Evolutionary conservation across 768 basidiomycete species (phyloP).

Genomic region (Tylopilus balloui): DNA sequence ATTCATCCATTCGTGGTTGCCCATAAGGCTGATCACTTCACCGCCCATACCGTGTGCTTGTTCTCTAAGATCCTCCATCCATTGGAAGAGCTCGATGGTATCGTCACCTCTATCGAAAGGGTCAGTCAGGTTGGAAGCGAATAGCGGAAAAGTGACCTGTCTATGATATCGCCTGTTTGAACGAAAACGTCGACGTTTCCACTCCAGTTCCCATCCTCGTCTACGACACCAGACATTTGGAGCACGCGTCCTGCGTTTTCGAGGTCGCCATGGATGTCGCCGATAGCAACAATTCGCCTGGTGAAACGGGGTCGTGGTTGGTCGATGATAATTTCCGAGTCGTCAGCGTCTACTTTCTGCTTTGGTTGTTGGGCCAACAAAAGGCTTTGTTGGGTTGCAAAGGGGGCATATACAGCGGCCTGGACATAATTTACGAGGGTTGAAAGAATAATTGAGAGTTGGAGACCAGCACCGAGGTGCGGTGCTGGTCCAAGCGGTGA

Average conservation of each 20-base stretch:
- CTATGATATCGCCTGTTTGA: slow-evolving; percentile 95
- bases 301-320: slow-evolving; percentile 32
- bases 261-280: slow-evolving; percentile 89
- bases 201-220: slow-evolving; percentile 72
- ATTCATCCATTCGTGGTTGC: slow-evolving; percentile 98
- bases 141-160: slow-evolving; percentile 49
- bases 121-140: slow-evolving; percentile 10
- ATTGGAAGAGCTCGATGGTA: slow-evolving; percentile 77
- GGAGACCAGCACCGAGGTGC: slow-evolving; percentile 25
- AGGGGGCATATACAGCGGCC: slow-evolving; percentile 21
- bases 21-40: slow-evolving; percentile 69
- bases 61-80: slow-evolving; percentile 78
- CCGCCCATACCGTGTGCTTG: slow-evolving; percentile 72
- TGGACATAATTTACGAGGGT: slow-evolving; percentile 24
- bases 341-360: slow-evolving; percentile 3
- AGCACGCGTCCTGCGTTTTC: slow-evolving; percentile 76
- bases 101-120: slow-evolving; percentile 66
- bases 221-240: slow-evolving; percentile 72
- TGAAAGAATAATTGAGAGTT: slow-evolving; percentile 23
- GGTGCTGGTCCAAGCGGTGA: slow-evolving; percentile 31
- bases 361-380: slow-evolving; percentile 4
- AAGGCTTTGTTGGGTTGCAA: slow-evolving; percentile 14
- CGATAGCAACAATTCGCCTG: slow-evolving; percentile 76
- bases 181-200: slow-evolving; percentile 83
- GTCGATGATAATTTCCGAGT: slow-evolving; percentile 7